Evolutionary conservation across 148 eudicot species (phyloP), one percentile per base, ranked within the genome.

Genomic region (Chenopodium quinoa): DNA sequence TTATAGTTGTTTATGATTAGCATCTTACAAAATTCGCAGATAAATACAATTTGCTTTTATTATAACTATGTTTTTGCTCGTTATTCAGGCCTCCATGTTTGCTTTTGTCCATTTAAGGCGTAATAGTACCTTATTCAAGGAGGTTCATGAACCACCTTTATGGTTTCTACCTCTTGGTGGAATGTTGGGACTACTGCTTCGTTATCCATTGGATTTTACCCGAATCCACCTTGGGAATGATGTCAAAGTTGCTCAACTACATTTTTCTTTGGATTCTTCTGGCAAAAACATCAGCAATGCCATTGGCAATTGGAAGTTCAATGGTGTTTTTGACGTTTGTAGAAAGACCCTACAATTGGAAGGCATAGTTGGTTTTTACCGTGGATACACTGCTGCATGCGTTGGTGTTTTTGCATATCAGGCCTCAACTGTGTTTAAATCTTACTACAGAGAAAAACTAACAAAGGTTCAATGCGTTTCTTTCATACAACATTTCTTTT

Each of bases 301-400:
- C 29, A 48, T 10, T 29, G 46, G 63, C 31, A 50, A 7, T 75
- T 65, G 87, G 72, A 78, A 85, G 50, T 85, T 85, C 71, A 73
- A 23, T 44, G 84, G 82, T 72, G 22, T 68, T 65, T 17, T 85
- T 72, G 87, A 78, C 66, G 87, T 85, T 22, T 72, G 2, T 8
- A 72, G 50, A 79, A 85, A 78, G 79, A 81, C 84, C 37, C 32
- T 78, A 1, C 48, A 66, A 31, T 81, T 40, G 5, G 87, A 85
- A 73, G 87, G 87, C 65, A 16, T 81, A 77, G 12, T 22, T 64
- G 84, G 87, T 60, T 46, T 85, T 58, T 85, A 82, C 76, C 82
- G 87, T 12, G 87, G 87, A 74, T 75, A 10, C 27, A 60, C 62
- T 40, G 11, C 64, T 7, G 27, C 72, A 56, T 82, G 79, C 47